These are phyloP conservation scores for Brassica hybrid DNA, from an alignment of 441 rosid genomes.

Conservation along the genomic window DNA sequence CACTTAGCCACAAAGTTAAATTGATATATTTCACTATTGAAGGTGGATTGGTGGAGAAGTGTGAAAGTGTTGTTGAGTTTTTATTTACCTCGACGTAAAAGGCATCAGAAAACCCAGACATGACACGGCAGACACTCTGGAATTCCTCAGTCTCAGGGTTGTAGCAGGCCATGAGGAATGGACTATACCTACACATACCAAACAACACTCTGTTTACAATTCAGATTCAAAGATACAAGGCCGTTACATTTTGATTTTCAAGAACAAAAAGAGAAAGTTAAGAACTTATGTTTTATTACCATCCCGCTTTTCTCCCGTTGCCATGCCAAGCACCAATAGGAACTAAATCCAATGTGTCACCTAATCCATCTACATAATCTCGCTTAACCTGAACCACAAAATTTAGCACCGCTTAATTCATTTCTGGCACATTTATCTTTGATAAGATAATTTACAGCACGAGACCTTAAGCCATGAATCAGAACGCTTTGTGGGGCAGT, in stretches of 20 bases:
- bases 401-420: constrained; percentile 14
- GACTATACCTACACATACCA: constrained; percentile 74
- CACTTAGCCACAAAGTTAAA: background rate
- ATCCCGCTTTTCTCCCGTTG: constrained; percentile 94
- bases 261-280: background rate
- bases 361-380: constrained; percentile 82
- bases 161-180: constrained; percentile 94
- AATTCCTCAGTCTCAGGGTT: constrained; percentile 82
- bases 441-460: constrained; percentile 15
- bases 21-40: background rate
- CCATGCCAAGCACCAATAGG: constrained; percentile 98
- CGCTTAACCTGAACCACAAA: constrained; percentile 70
- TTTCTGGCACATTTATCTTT: background rate
- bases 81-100: constrained; percentile 73
- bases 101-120: constrained; percentile 91
- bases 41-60: background rate
- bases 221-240: background rate
- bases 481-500: constrained; percentile 82
- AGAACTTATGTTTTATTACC: constrained; percentile 48
- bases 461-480: constrained; percentile 92
- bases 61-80: background rate
- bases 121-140: constrained; percentile 88
- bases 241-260: background rate
- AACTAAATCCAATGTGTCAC: constrained; percentile 87
- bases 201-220: background rate